Percentiles rank a stretch among this genome's conserved stretches.
Evolutionary conservation across 495 filamentous ascomycete species (phyloP).

Genomic region (Podospora conica): DNA sequence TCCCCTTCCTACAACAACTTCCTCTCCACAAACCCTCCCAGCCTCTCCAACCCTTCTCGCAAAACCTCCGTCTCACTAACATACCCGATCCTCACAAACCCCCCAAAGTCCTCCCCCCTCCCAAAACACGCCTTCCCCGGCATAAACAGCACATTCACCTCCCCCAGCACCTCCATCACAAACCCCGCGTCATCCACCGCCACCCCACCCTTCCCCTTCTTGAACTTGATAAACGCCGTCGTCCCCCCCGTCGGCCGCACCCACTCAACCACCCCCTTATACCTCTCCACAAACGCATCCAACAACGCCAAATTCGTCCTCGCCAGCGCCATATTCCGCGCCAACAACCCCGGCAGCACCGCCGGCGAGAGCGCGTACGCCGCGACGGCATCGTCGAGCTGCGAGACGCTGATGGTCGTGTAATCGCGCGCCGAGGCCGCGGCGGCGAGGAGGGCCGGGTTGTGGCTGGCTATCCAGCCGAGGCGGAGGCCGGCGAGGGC

Average conservation of each 20-base stretch:
- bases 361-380: conserved; percentile 59
- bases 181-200: conserved; percentile 67
- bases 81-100: conserved; percentile 76
- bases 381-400: conserved; percentile 76
- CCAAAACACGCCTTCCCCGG: conserved; percentile 77
- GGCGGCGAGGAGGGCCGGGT: conserved; percentile 56
- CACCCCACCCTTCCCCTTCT: conserved; percentile 50
- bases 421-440: conserved; percentile 67
- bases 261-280: conserved; percentile 61
- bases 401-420: conserved; percentile 78
- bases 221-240: conserved; percentile 72
- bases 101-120: conserved; percentile 59
- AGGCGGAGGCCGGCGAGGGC: conserved; percentile 75
- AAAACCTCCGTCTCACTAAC: conserved; percentile 67
- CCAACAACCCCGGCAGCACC: conserved; percentile 61
- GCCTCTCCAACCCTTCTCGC: conserved; percentile 55
- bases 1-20: conserved; percentile 14
- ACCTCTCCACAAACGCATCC: conserved; percentile 58
- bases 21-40: conserved; percentile 53
- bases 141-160: conserved; percentile 71
- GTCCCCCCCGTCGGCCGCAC: conserved; percentile 75
- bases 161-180: conserved; percentile 60
- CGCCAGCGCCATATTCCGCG: conserved; percentile 65
- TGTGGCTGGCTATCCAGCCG: conserved; percentile 75
- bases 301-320: conserved; percentile 63